A percentile compares a stretch with the other conserved stretches of the same genome.
phyloP scores from a whole-genome alignment of 441 rosid species.

The Adansonia madagascariensis region DNA sequence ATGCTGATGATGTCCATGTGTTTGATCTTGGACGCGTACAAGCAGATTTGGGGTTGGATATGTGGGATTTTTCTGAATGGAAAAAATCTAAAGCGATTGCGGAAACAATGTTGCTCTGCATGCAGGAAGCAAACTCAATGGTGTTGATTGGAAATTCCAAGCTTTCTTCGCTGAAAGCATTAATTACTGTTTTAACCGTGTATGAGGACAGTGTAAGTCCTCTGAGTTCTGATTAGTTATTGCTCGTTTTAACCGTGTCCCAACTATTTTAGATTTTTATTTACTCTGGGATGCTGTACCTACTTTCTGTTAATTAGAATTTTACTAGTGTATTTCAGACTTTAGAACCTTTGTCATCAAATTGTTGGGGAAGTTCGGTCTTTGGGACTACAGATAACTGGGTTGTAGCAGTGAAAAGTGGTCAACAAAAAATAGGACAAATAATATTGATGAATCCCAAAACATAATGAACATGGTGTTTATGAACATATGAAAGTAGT shows the following conservation, averaged over 20 bases:
- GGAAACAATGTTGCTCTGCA: slow-evolving; percentile 65
- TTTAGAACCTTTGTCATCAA: not conserved
- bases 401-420: slow-evolving; percentile 9
- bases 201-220: slow-evolving; percentile 69
- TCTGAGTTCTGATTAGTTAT: not conserved
- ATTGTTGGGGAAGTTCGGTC: slow-evolving; percentile 2
- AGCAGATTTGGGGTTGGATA: slow-evolving; percentile 61
- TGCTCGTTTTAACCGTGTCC: not conserved
- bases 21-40: slow-evolving; percentile 55
- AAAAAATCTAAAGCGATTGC: slow-evolving; percentile 62
- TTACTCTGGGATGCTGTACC: not conserved
- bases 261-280: slow-evolving; percentile 6
- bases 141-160: slow-evolving; percentile 64
- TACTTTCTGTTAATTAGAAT: not conserved
- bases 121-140: slow-evolving; percentile 69
- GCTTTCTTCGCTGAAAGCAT: slow-evolving; percentile 66
- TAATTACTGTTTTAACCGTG: slow-evolving; percentile 60
- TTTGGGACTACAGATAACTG: not conserved
- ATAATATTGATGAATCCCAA: not conserved
- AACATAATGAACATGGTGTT: not conserved
- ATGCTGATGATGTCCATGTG: slow-evolving; percentile 41
- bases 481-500: not conserved
- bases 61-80: slow-evolving; percentile 88
- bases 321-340: not conserved
- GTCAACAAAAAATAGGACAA: not conserved